Base-by-base conservation (phyloP, 2,329 filamentous ascomycete genomes). In the Aspergillus sclerotialis region DNA sequence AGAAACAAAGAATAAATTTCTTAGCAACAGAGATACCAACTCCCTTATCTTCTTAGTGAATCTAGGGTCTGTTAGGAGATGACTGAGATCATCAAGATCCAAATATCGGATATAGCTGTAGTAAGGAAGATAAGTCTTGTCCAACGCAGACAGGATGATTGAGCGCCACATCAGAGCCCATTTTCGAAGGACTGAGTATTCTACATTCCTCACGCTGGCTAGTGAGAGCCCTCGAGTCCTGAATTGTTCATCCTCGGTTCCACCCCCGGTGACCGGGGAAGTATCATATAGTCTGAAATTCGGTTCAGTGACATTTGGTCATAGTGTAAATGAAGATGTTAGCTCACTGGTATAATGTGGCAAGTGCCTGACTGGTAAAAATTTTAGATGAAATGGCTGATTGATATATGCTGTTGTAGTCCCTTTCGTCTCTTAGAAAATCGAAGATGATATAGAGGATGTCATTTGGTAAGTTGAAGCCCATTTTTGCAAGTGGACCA, bases 151-250 rank as follows among this genome's bases (percentile, higher is more conserved):
- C 6, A 78, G 63, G 37, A 83, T 73, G 44, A 86, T 75, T 2
- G 79, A 79, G 32, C 74, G 72, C 82, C 82, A 87, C 31, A 84
- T 56, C 5, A 74, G 68, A 2, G 76, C 74, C 72, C 76, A 80
- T 57, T 73, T 73, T 35, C 68, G 67, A 13, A 71, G 63, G n/a
- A 64, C 60, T 17, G 66, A 46, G 21, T 71, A 61, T 43, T 69
- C 65, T 32, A 69, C 63, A 1, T 61, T 55, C 11, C 60, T 43
- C 11, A 58, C 48, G 15, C 60, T 46, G n/a, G 33, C 28, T 12
- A 38, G 15, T 14, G 40, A 19, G 15, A 32, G 26, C 7, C 32
- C 34, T 32, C 52, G 53, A 14, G 42, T 49, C 56, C 62, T 58
- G 46, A 63, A 55, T 46, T 66, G 60, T 24, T 45, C 65, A 60